A percentile compares a stretch with the other conserved stretches of the same genome.
Conservation (phyloP, 768 basidiomycete species). For the Boletus pseudopeckii region DNA sequence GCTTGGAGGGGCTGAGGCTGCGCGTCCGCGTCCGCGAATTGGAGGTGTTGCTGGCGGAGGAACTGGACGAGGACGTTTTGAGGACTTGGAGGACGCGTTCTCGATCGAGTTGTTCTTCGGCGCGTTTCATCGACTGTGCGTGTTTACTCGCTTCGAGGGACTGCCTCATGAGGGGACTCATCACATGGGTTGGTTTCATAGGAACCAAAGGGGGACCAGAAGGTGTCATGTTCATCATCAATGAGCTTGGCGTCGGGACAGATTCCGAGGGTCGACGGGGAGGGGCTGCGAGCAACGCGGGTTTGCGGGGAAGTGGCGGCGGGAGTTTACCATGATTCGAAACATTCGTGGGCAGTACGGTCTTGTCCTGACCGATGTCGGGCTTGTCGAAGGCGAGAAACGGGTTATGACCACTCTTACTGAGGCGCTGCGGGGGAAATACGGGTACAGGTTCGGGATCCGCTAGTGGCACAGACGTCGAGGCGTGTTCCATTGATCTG, state of each 20-base stretch:
- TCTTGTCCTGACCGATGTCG: constrained; percentile 12
- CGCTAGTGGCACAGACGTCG: neutral
- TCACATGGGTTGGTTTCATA: constrained; percentile 41
- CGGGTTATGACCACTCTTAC: constrained; percentile 31
- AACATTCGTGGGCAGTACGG: neutral
- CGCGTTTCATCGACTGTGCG: constrained; percentile 66
- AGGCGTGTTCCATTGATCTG: constrained; percentile 17
- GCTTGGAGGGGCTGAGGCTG: constrained; percentile 32
- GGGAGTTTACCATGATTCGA: constrained; percentile 24
- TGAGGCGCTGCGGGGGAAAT: constrained; percentile 11
- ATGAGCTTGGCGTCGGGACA: neutral
- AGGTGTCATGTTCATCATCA: constrained; percentile 1
- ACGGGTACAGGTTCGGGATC: constrained; percentile 5
- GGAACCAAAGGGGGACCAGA: constrained; percentile 22
- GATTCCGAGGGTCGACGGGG: constrained; percentile 22
- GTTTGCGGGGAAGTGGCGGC: constrained; percentile 38
- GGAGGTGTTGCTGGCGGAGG: constrained; percentile 9
- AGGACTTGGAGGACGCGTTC: constrained; percentile 70
- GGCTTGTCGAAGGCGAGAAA: constrained; percentile 27
- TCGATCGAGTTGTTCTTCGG: constrained; percentile 63
- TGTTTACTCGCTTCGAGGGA: constrained; percentile 70
- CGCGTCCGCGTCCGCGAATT: constrained; percentile 25
- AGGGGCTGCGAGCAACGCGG: constrained; percentile 16
- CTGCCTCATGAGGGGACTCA: constrained; percentile 68
- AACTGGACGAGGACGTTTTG: constrained; percentile 50